Base-by-base conservation (phyloP, 148 eudicot genomes). In the Drosera capensis region DNA sequence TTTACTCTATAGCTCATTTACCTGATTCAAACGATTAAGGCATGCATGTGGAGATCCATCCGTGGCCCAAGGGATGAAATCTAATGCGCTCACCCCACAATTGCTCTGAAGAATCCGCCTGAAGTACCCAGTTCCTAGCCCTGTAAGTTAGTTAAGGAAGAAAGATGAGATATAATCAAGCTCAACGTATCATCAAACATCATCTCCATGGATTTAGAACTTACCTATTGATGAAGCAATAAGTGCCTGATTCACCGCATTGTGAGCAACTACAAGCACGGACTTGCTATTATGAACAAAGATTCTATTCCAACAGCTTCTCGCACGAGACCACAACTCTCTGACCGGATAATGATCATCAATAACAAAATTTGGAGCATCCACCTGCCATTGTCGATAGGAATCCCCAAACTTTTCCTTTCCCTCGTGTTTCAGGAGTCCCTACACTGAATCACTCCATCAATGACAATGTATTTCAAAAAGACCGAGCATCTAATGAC, bases 201-300 rank as follows among this genome's bases (percentile, higher is more conserved):
- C 38, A 4, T 4, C n/a, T n/a, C 14, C 38, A 34, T 28, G 11
- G 11, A 0, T 3, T 2, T 34, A 34, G n/a, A 34, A 34, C 11
- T 34, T 78, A 88, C 97, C 97, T 4, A 90, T 63, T 14, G 97
- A 87, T 25, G 97, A 78, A 15, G 97, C 95, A 56, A 90, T 63
- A 51, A 90, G 87, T 50, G 97, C 97, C 66, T 90, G 97, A 57
- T 90, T 90, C 57, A 90, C 97, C 42, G 97, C 97, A 80, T 90
- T 90, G 45, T 90, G 97, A 71, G 97, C 97, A 65, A 90, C 97
- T 60, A 88, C 93, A 34, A 90, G 84, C 45, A 78, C 72, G n/a
- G 93, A 90, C 60, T 66, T 80, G 75, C 87, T 75, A 51, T 90
- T 78, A 58, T 80, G 82, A 20, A 56, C 47, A 51, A 90, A 57